Evolutionary conservation across 2,329 filamentous ascomycete species (phyloP).

Genomic region (Verticillium klebahnii): DNA sequence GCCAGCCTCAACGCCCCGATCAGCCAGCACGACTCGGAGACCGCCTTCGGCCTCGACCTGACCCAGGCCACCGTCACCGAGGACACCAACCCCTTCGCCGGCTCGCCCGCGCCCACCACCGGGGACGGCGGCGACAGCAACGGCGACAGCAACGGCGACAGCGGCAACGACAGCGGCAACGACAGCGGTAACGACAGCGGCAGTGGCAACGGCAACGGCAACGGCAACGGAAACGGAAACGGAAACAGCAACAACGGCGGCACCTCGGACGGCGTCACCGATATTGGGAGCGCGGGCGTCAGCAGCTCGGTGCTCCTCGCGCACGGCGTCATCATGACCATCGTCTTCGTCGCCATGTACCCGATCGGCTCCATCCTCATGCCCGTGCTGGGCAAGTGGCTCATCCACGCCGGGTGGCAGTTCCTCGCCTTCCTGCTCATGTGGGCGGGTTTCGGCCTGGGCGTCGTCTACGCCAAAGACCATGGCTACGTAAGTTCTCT

Average conservation of each 20-base stretch:
- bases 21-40: slow-evolving; percentile 38
- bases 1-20: slow-evolving; percentile 34
- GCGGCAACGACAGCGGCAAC: slow-evolving; percentile 2
- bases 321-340: slow-evolving; percentile 57
- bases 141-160: slow-evolving; percentile 7
- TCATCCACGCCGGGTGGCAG: slow-evolving; percentile 55
- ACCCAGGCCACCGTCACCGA: slow-evolving; percentile 36
- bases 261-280: not conserved
- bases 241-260: slow-evolving; percentile 8
- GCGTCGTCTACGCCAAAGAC: slow-evolving; percentile 42
- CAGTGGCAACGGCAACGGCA: slow-evolving; percentile 7
- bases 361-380: slow-evolving; percentile 58
- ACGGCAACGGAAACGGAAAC: slow-evolving; percentile 2
- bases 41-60: slow-evolving; percentile 43
- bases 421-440: slow-evolving; percentile 48
- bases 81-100: slow-evolving; percentile 50
- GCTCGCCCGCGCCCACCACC: slow-evolving; percentile 12
- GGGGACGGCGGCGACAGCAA: slow-evolving; percentile 11
- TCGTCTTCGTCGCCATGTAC: slow-evolving; percentile 55
- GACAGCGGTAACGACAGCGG: slow-evolving; percentile 3
- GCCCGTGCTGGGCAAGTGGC: slow-evolving; percentile 53
- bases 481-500: slow-evolving; percentile 33
- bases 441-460: slow-evolving; percentile 57
- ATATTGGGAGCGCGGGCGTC: slow-evolving; percentile 6
- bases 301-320: slow-evolving; percentile 27